Evolutionary conservation across 805 yeast genomes (phyloP).

Genomic region (Ogataea paradorogensis): DNA sequence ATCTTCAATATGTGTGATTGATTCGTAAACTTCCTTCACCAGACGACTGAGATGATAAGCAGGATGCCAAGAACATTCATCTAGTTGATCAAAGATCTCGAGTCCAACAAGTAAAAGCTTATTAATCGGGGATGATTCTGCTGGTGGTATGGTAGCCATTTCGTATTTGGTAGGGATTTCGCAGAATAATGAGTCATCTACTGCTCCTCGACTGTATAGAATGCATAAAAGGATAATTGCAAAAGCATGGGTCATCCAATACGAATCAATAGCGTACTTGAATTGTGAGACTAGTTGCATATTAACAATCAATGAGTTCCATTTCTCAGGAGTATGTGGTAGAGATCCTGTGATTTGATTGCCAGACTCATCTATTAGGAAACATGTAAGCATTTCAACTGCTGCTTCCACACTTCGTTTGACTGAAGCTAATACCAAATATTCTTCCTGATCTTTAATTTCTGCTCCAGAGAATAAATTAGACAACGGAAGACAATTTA

Average conservation of each 20-base stretch:
- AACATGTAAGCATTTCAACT: slow-evolving; percentile 18
- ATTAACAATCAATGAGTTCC: slow-evolving; percentile 8
- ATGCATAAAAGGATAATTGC: slow-evolving; percentile 15
- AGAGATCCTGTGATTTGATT: slow-evolving; percentile 9
- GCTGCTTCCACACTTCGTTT: slow-evolving; percentile 20
- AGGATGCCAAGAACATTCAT: slow-evolving; percentile 17
- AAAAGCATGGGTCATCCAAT: slow-evolving; percentile 23
- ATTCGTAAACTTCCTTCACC: slow-evolving; percentile 15
- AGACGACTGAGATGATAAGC: slow-evolving; percentile 12
- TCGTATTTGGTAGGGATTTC: slow-evolving; percentile 12
- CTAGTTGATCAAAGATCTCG: slow-evolving; percentile 10
- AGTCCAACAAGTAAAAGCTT: slow-evolving; percentile 17
- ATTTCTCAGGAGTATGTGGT: slow-evolving; percentile 13
- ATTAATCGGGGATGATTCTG: slow-evolving; percentile 14
- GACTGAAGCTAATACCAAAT: slow-evolving; percentile 11
- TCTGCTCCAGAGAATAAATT: slow-evolving; percentile 8
- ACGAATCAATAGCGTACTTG: slow-evolving; percentile 16
- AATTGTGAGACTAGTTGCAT: slow-evolving; percentile 6
- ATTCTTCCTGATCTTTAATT: slow-evolving; percentile 8
- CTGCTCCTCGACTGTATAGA: slow-evolving; percentile 18
- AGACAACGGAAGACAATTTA: slow-evolving; percentile 13
- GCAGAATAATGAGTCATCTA: slow-evolving; percentile 18
- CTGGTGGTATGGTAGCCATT: slow-evolving; percentile 14
- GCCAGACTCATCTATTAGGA: slow-evolving; percentile 9
- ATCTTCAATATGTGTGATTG: slow-evolving; percentile 13